These are phyloP conservation scores for Solanum microdontum DNA, from an alignment of 257 asterid genomes.

Conservation along the genomic window DNA sequence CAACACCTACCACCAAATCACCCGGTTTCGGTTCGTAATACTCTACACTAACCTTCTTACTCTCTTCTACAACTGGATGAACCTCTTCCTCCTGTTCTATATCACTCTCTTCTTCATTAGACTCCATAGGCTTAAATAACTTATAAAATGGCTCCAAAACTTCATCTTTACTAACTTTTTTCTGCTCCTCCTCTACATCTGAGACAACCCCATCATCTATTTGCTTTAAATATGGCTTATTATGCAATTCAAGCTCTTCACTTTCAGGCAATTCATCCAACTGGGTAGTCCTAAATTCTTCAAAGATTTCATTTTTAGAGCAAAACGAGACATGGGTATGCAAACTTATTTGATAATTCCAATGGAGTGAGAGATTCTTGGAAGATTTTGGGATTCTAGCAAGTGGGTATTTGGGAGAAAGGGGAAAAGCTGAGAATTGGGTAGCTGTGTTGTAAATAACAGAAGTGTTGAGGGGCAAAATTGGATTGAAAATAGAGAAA, in stretches of 20 bases:
- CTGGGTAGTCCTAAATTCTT: slow-evolving; percentile 29
- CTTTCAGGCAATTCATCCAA: slow-evolving; percentile 20
- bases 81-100: slow-evolving; percentile 6
- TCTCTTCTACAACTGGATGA: slow-evolving; percentile 14
- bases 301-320: slow-evolving; percentile 47
- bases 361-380: slow-evolving; percentile 14
- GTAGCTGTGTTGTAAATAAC: slow-evolving; percentile 1
- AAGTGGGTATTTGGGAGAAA: neutral
- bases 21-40: slow-evolving; percentile 83
- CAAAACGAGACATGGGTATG: slow-evolving; percentile 34
- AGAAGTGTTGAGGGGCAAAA: slow-evolving; percentile 12
- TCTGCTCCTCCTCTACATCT: slow-evolving; percentile 27
- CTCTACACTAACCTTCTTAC: slow-evolving; percentile 39
- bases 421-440: neutral
- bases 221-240: slow-evolving; percentile 62
- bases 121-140: slow-evolving; percentile 36
- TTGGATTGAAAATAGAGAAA: slow-evolving; percentile 20
- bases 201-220: slow-evolving; percentile 9
- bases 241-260: slow-evolving; percentile 60
- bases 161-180: slow-evolving; percentile 40
- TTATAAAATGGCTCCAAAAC: slow-evolving; percentile 65
- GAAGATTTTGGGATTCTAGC: slow-evolving; percentile 22
- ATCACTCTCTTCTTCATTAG: slow-evolving; percentile 27
- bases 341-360: slow-evolving; percentile 19
- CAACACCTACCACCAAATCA: slow-evolving; percentile 84